A percentile compares a stretch with the other conserved stretches of the same genome.
These are phyloP conservation scores for Globisporangium paroecandrum DNA, from an alignment of 352 stramenopile species.

Conservation along the genomic window DNA sequence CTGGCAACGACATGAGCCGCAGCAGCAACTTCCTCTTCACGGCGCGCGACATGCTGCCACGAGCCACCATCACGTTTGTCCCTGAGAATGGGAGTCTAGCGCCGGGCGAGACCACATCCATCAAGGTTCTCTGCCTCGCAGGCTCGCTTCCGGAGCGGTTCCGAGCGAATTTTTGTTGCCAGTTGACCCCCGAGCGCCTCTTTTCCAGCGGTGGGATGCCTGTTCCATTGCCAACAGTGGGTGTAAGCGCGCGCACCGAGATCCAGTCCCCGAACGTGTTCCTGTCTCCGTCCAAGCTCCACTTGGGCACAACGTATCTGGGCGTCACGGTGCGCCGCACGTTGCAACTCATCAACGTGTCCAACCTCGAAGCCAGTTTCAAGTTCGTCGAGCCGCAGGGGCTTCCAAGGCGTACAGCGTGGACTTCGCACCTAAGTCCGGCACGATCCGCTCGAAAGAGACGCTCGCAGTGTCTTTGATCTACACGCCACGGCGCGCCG, in stretches of 20 bases:
- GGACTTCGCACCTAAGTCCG: conserved; percentile 39
- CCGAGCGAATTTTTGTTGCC: conserved; percentile 41
- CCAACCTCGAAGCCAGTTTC: conserved; percentile 71
- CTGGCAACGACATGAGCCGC: conserved; percentile 35
- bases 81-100: conserved; percentile 41
- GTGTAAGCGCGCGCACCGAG: conserved; percentile 60
- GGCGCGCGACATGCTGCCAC: conserved; percentile 36
- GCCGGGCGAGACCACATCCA: conserved; percentile 31
- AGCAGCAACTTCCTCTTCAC: conserved; percentile 36
- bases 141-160: conserved; percentile 65
- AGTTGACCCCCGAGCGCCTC: conserved; percentile 25
- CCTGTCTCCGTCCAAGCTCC: conserved; percentile 44
- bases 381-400: conserved; percentile 69
- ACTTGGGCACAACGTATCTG: conserved; percentile 65
- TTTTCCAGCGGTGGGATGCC: conserved; percentile 16
- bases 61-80: conserved; percentile 44
- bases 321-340: conserved; percentile 44
- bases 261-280: conserved; percentile 80
- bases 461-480: conserved; percentile 39
- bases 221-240: background rate
- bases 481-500: conserved; percentile 60
- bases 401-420: conserved; percentile 44
- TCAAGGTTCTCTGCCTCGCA: conserved; percentile 47
- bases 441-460: conserved; percentile 61
- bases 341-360: conserved; percentile 71